phyloP scores from a whole-genome alignment of 2,329 filamentous ascomycete genomes.

The Immersiporthe knoxdaviesiana region DNA sequence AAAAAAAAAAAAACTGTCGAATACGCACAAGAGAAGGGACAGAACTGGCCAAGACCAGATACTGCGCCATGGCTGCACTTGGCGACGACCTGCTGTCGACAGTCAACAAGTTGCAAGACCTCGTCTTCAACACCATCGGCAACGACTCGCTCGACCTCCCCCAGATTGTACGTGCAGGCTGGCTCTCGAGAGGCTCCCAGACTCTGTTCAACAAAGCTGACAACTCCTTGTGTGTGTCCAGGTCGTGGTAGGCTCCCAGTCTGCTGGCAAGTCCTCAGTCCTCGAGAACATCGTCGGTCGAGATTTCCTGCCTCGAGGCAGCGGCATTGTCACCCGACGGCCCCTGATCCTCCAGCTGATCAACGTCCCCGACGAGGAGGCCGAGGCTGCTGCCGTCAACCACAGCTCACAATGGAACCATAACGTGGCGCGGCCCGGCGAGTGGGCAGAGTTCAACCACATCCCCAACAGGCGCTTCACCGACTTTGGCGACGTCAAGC shows the following conservation, averaged over 20 bases:
- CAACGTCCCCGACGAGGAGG: slow-evolving; percentile 83
- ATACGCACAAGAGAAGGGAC: not conserved
- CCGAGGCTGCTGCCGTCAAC: slow-evolving; percentile 33
- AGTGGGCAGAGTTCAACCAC: slow-evolving; percentile 99
- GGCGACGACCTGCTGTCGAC: slow-evolving; percentile 93
- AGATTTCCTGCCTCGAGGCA: slow-evolving; percentile 94
- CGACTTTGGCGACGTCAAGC: slow-evolving; percentile 97
- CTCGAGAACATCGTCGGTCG: slow-evolving; percentile 98
- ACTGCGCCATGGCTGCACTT: slow-evolving; percentile 77
- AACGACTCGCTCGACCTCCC: slow-evolving; percentile 97
- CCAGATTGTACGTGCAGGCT: slow-evolving; percentile 77
- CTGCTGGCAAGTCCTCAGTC: slow-evolving; percentile 96
- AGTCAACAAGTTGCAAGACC: slow-evolving; percentile 97
- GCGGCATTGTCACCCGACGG: slow-evolving; percentile 92
- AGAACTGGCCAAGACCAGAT: slow-evolving; percentile 12
- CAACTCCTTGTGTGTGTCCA: slow-evolving; percentile 43
- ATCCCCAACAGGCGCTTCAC: slow-evolving; percentile 96
- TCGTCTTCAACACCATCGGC: slow-evolving; percentile 99
- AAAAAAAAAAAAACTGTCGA: not conserved
- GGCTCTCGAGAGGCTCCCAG: slow-evolving; percentile 1
- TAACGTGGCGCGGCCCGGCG: slow-evolving; percentile 68
- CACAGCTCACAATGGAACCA: slow-evolving; percentile 43
- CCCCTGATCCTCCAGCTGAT: slow-evolving; percentile 97
- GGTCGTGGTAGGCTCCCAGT: slow-evolving; percentile 98
- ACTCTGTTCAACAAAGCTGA: not conserved